Percentiles rank a stretch among this genome's conserved stretches.
Conservation (phyloP, 768 basidiomycete genomes). For the Serpula lacrymans region DNA sequence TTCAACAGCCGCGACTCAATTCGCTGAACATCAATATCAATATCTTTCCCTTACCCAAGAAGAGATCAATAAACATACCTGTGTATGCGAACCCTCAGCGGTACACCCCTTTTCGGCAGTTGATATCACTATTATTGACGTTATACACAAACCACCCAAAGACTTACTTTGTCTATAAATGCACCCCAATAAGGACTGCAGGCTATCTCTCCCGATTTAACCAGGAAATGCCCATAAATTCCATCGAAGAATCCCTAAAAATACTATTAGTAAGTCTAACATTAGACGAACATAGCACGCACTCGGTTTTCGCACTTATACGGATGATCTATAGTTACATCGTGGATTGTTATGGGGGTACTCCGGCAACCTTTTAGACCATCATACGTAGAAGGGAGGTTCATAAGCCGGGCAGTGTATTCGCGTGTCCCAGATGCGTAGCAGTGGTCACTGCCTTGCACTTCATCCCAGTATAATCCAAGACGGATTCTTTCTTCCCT, state of each 20-base stretch:
- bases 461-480: conserved; percentile 18
- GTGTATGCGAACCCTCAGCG: conserved; percentile 17
- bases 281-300: too few relatives aligned
- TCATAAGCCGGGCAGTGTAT: conserved; percentile 27
- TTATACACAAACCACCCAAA: too few relatives aligned
- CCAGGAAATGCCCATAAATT: too few relatives aligned
- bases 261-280: too few relatives aligned
- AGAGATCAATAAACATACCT: conserved; percentile 7
- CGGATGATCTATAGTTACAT: conserved; percentile 8
- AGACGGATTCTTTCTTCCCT: conserved; percentile 19
- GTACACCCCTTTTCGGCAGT: conserved; percentile 24
- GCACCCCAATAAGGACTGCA: too few relatives aligned
- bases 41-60: background rate
- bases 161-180: too few relatives aligned
- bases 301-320: conserved; percentile 19
- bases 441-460: conserved; percentile 18
- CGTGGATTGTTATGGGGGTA: conserved; percentile 24
- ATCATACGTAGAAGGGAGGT: conserved; percentile 22
- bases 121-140: too few relatives aligned
- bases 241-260: too few relatives aligned
- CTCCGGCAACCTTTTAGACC: conserved; percentile 21
- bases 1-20: conserved; percentile 28
- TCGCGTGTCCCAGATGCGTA: conserved; percentile 22
- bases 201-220: too few relatives aligned
- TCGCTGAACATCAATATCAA: conserved; percentile 16